phyloP scores from a whole-genome alignment of 1,139 yeast genomes.

The Candida tropicalis region DNA sequence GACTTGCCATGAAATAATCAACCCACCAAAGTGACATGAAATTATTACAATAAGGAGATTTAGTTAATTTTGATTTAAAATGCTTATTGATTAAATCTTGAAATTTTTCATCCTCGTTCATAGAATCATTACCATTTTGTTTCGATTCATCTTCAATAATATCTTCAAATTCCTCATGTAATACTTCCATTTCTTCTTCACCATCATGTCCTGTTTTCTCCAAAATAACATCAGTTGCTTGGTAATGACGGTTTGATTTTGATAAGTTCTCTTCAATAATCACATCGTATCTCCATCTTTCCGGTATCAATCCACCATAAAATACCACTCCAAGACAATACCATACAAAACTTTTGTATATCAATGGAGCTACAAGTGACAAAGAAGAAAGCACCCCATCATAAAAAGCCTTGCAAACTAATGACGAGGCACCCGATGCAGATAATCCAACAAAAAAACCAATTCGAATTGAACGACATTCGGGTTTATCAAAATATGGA shows the following conservation, averaged over 20 bases:
- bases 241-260: conserved; percentile 28
- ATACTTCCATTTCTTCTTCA: conserved; percentile 49
- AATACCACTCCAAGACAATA: conserved; percentile 83
- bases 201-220: conserved; percentile 43
- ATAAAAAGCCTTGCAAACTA: conserved; percentile 55
- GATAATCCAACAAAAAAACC: conserved; percentile 84
- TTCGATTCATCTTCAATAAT: conserved; percentile 16
- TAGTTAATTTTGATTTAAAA: conserved; percentile 53
- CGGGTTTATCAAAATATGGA: conserved; percentile 85
- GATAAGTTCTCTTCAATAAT: conserved; percentile 45
- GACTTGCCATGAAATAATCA: conserved; percentile 74
- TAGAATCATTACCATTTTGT: conserved; percentile 5
- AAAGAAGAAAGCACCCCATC: conserved; percentile 60
- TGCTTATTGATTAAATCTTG: conserved; percentile 49
- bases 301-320: conserved; percentile 89
- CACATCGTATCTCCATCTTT: conserved; percentile 76
- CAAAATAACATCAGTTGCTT: conserved; percentile 36
- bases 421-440: conserved; percentile 69
- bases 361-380: conserved; percentile 60
- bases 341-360: conserved; percentile 66
- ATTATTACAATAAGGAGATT: conserved; percentile 45
- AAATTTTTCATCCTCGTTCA: conserved; percentile 27
- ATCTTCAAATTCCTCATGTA: conserved; percentile 36
- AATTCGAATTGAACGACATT: conserved; percentile 76
- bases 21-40: conserved; percentile 84